Evolutionary conservation across 2,329 filamentous ascomycete species (phyloP), one percentile per base, ranked within the genome.

Genomic region (Cadophora luteo-olivacea): DNA sequence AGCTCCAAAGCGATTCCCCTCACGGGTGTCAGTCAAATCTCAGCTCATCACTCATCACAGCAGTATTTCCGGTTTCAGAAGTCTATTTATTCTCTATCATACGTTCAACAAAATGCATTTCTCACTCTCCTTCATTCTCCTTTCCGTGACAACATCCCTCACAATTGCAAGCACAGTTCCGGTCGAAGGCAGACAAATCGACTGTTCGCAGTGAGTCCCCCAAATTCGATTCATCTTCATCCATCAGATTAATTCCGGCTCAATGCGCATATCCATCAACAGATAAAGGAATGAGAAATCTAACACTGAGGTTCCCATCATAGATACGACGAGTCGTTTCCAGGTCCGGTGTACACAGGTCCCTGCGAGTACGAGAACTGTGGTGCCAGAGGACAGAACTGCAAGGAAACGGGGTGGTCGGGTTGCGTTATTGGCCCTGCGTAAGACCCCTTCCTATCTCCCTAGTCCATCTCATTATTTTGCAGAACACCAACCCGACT

Each of bases 351-450:
- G 3, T 55, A 55, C 16, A 33, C 52, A 16, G 52, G 52, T 19
- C 52, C 52, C 5, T 55, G 52, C 29, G 14, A 32, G 52, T 55
- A 32, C 14, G 52, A 55, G 52, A 55, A 55, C 4, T 55, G 52
- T 16, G 52, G 52, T 55, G 52, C 52, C 7, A 55, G 25, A 19
- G 52, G 52, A 5, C 52, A 55, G 52, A 55, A 33, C 33, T 55
- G 52, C 19, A 55, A 9, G 52, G 14, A 55, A 29, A 55, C 52
- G 14, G 52, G 52, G 6, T 55, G 29, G 25, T 55, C 52, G 12
- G 52, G 52, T 8, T 55, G 52, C 33, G 52, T 55, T n/a, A 55
- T 55, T 55, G 52, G 52, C 33, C 52, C 52, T 55, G 52, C 52
- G 52, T 55, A 14, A 55, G 52, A n/a, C 29, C 22, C 11, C 6